A percentile compares a stretch with the other conserved stretches of the same genome.
Conservation (phyloP, 495 filamentous ascomycete genomes). For the Talaromyces adpressus region DNA sequence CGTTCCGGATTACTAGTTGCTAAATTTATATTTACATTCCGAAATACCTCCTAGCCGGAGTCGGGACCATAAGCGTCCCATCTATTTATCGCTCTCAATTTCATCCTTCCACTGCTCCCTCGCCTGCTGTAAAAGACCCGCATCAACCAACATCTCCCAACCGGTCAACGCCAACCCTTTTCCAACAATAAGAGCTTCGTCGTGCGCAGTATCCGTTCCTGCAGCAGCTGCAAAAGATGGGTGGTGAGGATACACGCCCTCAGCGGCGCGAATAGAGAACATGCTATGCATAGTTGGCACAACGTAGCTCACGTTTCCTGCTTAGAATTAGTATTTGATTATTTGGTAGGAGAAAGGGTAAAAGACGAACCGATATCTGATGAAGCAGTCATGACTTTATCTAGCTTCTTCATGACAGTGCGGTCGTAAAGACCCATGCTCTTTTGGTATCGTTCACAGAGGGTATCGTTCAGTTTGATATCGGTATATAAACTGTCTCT, state of each 20-base stretch:
- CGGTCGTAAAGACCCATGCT: slow-evolving; percentile 45
- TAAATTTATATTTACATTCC: neutral
- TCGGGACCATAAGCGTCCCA: neutral
- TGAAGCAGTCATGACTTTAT: slow-evolving; percentile 42
- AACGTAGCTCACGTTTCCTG: slow-evolving; percentile 57
- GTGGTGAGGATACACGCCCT: slow-evolving; percentile 49
- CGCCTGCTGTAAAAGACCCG: slow-evolving; percentile 31
- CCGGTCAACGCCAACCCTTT: slow-evolving; percentile 50
- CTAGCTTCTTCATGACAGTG: slow-evolving; percentile 36
- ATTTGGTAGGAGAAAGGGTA: neutral
- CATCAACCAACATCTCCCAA: slow-evolving; percentile 42
- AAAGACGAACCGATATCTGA: slow-evolving; percentile 50
- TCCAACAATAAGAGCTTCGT: slow-evolving; percentile 42
- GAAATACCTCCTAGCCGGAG: neutral
- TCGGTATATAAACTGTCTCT: slow-evolving; percentile 47
- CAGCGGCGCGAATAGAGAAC: slow-evolving; percentile 45
- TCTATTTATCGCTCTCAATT: neutral
- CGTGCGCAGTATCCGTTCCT: slow-evolving; percentile 46
- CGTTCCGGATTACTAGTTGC: too few species aligned
- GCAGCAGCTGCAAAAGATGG: slow-evolving; percentile 52
- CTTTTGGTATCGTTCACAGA: slow-evolving; percentile 43
- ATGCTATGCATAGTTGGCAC: slow-evolving; percentile 55
- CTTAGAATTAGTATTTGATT: slow-evolving; percentile 9
- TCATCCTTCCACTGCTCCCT: neutral
- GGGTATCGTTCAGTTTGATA: slow-evolving; percentile 51